phyloP scores from a whole-genome alignment of 805 yeast genomes.

The Komagataella phaffii region DNA sequence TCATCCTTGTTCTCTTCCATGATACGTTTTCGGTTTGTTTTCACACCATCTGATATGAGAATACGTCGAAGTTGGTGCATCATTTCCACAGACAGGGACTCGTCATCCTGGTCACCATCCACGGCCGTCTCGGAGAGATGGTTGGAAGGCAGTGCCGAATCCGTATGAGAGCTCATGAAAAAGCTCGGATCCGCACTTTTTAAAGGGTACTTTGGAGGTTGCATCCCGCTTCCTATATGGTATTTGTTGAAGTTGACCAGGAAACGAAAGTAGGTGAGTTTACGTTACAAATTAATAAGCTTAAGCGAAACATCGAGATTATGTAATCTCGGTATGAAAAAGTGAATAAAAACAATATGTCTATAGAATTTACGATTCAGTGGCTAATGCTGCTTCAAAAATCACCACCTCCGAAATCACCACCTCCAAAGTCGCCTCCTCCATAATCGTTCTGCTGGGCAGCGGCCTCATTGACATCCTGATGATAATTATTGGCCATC shows the following conservation, averaged over 20 bases:
- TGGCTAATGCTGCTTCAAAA: constrained; percentile 11
- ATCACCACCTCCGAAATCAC: constrained; percentile 12
- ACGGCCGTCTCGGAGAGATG: neutral
- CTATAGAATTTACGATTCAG: neutral
- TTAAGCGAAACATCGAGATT: neutral
- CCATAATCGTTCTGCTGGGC: constrained; percentile 1
- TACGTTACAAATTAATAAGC: neutral
- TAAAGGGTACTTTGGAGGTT: neutral
- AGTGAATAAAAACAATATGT: neutral
- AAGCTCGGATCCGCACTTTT: neutral
- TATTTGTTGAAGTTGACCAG: neutral
- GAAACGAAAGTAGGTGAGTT: neutral
- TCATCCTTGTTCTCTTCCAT: neutral
- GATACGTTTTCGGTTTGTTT: neutral
- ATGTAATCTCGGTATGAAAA: neutral
- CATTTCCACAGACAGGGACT: neutral
- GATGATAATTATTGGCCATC: constrained; percentile 2
- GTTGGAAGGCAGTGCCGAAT: neutral
- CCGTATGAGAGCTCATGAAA: neutral
- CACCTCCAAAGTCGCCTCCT: constrained; percentile 4
- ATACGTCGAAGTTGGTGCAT: neutral
- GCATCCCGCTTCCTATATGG: neutral
- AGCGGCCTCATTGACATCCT: neutral
- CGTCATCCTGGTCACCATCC: neutral
- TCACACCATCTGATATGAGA: neutral